Percentiles rank a stretch among this genome's conserved stretches.
These are phyloP conservation scores for Coemansia sp. DNA, from an alignment of 192 early-diverging fungal genomes.

Conservation along the genomic window DNA sequence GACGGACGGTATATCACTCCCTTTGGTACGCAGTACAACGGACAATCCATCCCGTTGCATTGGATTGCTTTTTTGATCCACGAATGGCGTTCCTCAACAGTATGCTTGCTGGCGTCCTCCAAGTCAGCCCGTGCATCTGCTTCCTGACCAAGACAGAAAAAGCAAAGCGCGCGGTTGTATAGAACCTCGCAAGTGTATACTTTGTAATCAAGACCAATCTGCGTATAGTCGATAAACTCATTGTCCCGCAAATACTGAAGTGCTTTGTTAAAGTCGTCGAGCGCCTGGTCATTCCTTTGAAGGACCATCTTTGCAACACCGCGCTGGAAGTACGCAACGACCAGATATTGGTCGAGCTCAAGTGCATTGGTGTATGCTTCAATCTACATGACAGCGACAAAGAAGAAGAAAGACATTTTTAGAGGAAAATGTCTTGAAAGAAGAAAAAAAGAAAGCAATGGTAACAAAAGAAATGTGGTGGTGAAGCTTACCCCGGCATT, in stretches of 20 bases:
- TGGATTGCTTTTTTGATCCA: slow-evolving; percentile 67
- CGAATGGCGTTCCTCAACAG: slow-evolving; percentile 69
- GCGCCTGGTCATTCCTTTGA: slow-evolving; percentile 68
- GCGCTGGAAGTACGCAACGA: slow-evolving; percentile 90
- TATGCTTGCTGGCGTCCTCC: slow-evolving; percentile 46
- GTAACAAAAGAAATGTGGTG: background rate
- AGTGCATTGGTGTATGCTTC: slow-evolving; percentile 72
- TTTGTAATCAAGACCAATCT: slow-evolving; percentile 89
- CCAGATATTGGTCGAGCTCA: slow-evolving; percentile 81
- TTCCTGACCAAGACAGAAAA: slow-evolving; percentile 71
- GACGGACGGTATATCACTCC: slow-evolving; percentile 81
- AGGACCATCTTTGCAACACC: slow-evolving; percentile 80
- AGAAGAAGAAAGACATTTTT: background rate
- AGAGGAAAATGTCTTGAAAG: background rate
- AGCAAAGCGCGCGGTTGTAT: slow-evolving; percentile 88
- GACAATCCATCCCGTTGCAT: slow-evolving; percentile 60
- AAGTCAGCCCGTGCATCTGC: slow-evolving; percentile 74
- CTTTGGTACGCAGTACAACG: slow-evolving; percentile 77
- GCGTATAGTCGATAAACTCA: slow-evolving; percentile 90
- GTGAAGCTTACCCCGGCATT: slow-evolving; percentile 76
- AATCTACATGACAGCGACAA: slow-evolving; percentile 59
- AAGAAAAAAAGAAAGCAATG: background rate
- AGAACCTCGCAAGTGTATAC: slow-evolving; percentile 85
- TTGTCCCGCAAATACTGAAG: slow-evolving; percentile 80
- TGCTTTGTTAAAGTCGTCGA: slow-evolving; percentile 79